Evolutionary conservation across 1,284 basidiomycete species (phyloP), one percentile per base, ranked within the genome.

Genomic region (Phellinidium pouzarii): DNA sequence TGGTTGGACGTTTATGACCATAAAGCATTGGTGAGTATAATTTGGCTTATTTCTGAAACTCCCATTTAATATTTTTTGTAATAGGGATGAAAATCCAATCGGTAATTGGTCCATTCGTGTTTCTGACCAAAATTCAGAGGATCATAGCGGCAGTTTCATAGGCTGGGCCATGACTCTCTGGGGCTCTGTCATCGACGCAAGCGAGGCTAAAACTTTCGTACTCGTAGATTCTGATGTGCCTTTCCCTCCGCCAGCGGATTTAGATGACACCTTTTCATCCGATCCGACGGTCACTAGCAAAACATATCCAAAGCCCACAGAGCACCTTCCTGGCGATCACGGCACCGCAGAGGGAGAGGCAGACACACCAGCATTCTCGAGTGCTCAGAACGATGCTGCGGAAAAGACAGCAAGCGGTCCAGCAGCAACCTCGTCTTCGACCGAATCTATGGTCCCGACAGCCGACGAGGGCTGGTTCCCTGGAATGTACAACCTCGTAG

Each of bases 1-100:
- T 23, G 94, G 93, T 0, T 99, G 96, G 96, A 87, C 82, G 19
- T 99, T 99, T 66, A 99, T 98, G 94, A 83, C 85, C 22, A 82
- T 99, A 53, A 99, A 99, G 70, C 96, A 99, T 67, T 99, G 96
- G 96, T 93, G 55, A 64, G 83, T 69, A 9, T 27, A 14, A 34
- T 3, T 14, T 3, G 9, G 14, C 31, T 11, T 34, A 14, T 8
- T 8, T 14, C 29, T 14, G 31, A 34, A 17, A 20, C 23, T 41
- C 7, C 45, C 59, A 29, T 29, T 26, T 52, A 14, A 50, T 43
- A 19, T 27, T 47, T 27, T 14, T n/a, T 36, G 51, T 19, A 36
- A 41, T 60, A 95, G 92, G 93, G 94, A 88, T 45, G 96, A 99
- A 71, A 77, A 89, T 63, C 89, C 94, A 0, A 67, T 93, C n/a